A percentile compares a stretch with the other conserved stretches of the same genome.
Evolutionary conservation across 2,329 filamentous ascomycete species (phyloP).

Genomic region (Chrysoporthe puriensis): DNA sequence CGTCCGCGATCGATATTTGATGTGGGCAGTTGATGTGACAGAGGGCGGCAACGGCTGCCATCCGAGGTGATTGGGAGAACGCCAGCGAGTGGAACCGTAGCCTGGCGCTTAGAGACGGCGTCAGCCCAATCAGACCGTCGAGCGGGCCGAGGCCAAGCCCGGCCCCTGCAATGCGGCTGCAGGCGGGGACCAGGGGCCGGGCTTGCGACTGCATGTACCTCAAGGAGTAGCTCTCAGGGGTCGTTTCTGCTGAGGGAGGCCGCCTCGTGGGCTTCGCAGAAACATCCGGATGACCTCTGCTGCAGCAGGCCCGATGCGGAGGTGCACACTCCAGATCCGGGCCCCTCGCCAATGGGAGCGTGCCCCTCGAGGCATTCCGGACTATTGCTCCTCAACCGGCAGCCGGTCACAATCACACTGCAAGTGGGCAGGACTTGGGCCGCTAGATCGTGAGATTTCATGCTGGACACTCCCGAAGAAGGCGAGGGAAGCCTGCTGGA

Average conservation of each 20-base stretch:
- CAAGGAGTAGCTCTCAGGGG: slow-evolving; percentile 19
- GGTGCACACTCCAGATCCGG: background rate
- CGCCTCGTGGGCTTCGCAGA: background rate
- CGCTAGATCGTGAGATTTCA: background rate
- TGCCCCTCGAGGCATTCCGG: background rate
- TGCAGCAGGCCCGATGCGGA: background rate
- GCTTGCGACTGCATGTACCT: slow-evolving; percentile 16
- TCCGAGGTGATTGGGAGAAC: slow-evolving; percentile 27
- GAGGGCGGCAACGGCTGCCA: slow-evolving; percentile 19
- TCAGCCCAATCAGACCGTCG: slow-evolving; percentile 23
- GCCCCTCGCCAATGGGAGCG: background rate
- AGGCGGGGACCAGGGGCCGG: slow-evolving; percentile 21
- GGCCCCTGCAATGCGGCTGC: slow-evolving; percentile 21
- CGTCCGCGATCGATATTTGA: slow-evolving; percentile 16
- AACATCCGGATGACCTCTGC: background rate
- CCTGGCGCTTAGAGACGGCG: slow-evolving; percentile 28
- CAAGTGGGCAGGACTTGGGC: background rate
- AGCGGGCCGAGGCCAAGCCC: slow-evolving; percentile 14
- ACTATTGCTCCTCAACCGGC: background rate
- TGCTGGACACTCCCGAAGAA: background rate
- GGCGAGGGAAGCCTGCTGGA: background rate
- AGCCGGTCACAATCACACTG: slow-evolving; percentile 2
- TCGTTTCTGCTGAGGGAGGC: slow-evolving; percentile 1
- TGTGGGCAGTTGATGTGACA: slow-evolving; percentile 22
- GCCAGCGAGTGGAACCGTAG: slow-evolving; percentile 23